Percentiles rank a stretch among this genome's conserved stretches.
phyloP scores from a whole-genome alignment of 176 grass and related monocot genomes.

The Thinopyrum elongatum region DNA sequence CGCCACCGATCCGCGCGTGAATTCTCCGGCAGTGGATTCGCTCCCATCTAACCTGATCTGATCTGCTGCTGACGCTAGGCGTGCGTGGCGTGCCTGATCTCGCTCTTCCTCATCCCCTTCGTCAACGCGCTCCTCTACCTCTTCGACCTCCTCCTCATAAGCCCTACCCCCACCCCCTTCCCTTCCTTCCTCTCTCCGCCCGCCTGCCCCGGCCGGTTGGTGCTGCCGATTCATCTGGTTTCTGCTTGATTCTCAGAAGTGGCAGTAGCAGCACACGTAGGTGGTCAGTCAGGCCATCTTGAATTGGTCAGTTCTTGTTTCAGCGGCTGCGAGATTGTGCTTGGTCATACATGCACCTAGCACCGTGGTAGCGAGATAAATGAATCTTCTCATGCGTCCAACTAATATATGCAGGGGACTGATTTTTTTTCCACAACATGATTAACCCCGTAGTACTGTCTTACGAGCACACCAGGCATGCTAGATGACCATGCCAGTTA shows the following conservation, averaged over 20 bases:
- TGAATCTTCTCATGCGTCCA: too few relatives aligned
- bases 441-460: background rate
- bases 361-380: too few relatives aligned
- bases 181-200: background rate
- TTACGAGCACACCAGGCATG: background rate
- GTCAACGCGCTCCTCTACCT: slow-evolving; percentile 17
- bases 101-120: too few relatives aligned
- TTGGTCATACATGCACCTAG: too few relatives aligned
- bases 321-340: too few relatives aligned
- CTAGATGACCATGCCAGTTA: background rate
- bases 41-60: too few relatives aligned
- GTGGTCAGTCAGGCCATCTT: too few relatives aligned
- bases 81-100: slow-evolving; percentile 54
- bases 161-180: background rate
- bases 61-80: background rate
- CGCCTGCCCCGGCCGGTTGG: too few relatives aligned
- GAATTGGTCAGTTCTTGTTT: background rate
- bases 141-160: slow-evolving; percentile 32
- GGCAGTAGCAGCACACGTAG: too few relatives aligned
- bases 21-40: too few relatives aligned
- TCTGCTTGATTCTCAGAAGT: background rate
- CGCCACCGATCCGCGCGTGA: background rate
- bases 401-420: too few relatives aligned
- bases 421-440: background rate
- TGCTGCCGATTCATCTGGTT: too few relatives aligned